phyloP scores from a whole-genome alignment of 2,329 filamentous ascomycete genomes.

The Fusarium sp. region DNA sequence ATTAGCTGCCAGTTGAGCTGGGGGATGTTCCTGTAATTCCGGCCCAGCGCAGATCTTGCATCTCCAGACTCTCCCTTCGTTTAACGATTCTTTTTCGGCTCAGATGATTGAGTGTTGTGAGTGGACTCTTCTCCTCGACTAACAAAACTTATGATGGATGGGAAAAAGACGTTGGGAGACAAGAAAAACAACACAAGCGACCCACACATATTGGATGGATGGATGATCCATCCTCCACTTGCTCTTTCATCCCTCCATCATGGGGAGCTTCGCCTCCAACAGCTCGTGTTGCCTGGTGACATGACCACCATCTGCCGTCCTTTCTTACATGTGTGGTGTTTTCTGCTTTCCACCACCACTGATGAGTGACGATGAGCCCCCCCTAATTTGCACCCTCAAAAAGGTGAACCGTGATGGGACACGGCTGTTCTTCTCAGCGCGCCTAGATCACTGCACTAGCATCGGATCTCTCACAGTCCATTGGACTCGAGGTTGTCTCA shows the following conservation, averaged over 20 bases:
- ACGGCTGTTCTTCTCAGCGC: conserved; percentile 19
- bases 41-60: conserved; percentile 35
- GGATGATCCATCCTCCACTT: conserved; percentile 26
- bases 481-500: conserved; percentile 40
- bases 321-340: background rate
- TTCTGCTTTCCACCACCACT: conserved; percentile 4
- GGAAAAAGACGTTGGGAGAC: conserved; percentile 23
- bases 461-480: conserved; percentile 28
- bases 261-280: conserved; percentile 34
- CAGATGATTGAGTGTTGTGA: conserved; percentile 7
- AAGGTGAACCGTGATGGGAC: conserved; percentile 6
- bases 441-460: conserved; percentile 34
- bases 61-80: background rate
- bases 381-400: background rate
- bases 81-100: conserved; percentile 1
- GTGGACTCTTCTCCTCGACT: background rate
- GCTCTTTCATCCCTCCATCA: conserved; percentile 24
- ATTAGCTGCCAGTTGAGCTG: conserved; percentile 4
- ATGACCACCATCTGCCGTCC: conserved; percentile 17
- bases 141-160: conserved; percentile 12
- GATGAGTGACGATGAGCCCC: background rate
- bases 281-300: conserved; percentile 36
- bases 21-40: conserved; percentile 37
- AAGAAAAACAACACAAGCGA: background rate
- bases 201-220: conserved; percentile 14